Base-by-base conservation (phyloP, 1,139 yeast species). In the Ogataea hybrid region DNA sequence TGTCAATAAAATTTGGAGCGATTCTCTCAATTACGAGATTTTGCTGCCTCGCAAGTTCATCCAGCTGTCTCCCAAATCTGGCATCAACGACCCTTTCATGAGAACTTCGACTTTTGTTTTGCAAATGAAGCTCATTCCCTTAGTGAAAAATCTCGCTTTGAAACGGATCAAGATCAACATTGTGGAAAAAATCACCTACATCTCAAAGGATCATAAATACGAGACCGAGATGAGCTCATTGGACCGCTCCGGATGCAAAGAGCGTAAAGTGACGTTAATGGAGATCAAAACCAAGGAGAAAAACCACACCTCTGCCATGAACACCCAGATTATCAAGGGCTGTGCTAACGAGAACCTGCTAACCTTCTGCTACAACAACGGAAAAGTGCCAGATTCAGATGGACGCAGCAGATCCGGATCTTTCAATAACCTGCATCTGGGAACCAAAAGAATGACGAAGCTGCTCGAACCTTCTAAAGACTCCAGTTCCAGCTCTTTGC, bases 1-100 rank as follows among this genome's bases (percentile, higher is more conserved):
- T 59, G 87, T 89, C 23, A 84, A 85, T 55, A 74, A 92, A 44
- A 73, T 81, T 3, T 89, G 96, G 96, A 84, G 83, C 53, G 82
- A 85, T 49, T 64, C 92, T 0, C 67, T 89, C 32, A 84, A 81
- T 46, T 89, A 89, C 62, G 86, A 85, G 51, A 75, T 89, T 25
- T 77, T 88, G 0, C 73, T 88, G 43, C 95, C 94, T 0, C 75
- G 76, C 48, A 86, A 87, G 54, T 87, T 76, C 61, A 79, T 87
- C 5, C 71, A 90, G 0, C 68, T 88, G 39, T 90, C 90, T 2
- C 73, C 82, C 7, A 81, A 79, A 37, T 39, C 43, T 5, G 51
- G 50, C 6, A 25, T 48, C 7, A 41, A 45, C 21, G 81, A 76
- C 55, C 65, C 69, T 14, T 70, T 73, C 34, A 39, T 59, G 39